phyloP scores from a whole-genome alignment of 441 rosid genomes.

The Euphorbia corollata region DNA sequence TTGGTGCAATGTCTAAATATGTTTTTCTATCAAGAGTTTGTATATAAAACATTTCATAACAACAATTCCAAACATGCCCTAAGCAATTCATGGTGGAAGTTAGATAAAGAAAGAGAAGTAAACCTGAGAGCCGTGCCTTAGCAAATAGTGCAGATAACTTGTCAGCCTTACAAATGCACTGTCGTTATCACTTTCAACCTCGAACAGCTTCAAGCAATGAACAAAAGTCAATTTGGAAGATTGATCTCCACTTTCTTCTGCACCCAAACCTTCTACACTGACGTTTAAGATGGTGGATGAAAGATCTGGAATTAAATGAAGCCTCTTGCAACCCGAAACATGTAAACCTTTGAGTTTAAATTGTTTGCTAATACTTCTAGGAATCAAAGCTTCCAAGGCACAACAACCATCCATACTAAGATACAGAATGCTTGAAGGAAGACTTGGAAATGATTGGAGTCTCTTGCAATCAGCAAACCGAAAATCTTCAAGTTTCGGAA shows the following conservation, averaged over 20 bases:
- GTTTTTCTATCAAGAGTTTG: too few species aligned
- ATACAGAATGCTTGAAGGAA: conserved; percentile 25
- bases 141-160: neutral
- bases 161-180: neutral
- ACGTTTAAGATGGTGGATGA: neutral
- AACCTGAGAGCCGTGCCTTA: neutral
- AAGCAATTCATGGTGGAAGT: neutral
- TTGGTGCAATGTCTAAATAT: too few species aligned
- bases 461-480: conserved; percentile 10
- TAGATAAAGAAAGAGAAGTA: neutral
- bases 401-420: conserved; percentile 23
- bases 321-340: neutral
- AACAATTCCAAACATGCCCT: neutral
- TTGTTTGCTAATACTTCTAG: conserved; percentile 29
- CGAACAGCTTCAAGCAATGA: neutral
- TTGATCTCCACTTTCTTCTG: neutral
- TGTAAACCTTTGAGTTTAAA: conserved; percentile 7
- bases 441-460: conserved; percentile 29
- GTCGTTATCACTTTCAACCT: neutral
- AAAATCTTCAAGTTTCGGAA: conserved; percentile 13
- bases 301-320: neutral
- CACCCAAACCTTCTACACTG: conserved; percentile 12
- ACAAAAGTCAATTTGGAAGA: neutral
- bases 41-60: too few species aligned
- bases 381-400: conserved; percentile 23